A percentile compares a stretch with the other conserved stretches of the same genome.
Evolutionary conservation across 2,329 filamentous ascomycete genomes (phyloP).

Genomic region (Fusarium luffae): DNA sequence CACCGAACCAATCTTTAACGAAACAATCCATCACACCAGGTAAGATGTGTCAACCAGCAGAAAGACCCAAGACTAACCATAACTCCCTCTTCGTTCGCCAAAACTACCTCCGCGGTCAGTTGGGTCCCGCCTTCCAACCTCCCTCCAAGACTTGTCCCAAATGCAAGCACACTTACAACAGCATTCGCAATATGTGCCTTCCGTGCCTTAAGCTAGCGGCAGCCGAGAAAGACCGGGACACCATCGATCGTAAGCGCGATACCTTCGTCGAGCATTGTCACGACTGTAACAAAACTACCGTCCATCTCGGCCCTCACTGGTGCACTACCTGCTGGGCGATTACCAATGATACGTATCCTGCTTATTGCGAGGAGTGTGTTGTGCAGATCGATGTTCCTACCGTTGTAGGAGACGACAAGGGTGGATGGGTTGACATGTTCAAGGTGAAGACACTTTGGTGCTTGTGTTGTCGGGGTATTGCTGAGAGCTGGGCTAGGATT

Average conservation of each 20-base stretch:
- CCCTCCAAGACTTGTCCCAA: background rate
- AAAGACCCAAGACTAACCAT: background rate
- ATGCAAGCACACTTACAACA: background rate
- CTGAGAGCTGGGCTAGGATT: constrained; percentile 25
- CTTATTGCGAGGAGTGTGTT: constrained; percentile 30
- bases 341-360: background rate
- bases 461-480: constrained; percentile 15
- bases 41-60: constrained; percentile 1
- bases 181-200: constrained; percentile 9
- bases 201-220: constrained; percentile 4
- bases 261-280: constrained; percentile 11
- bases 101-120: constrained; percentile 14
- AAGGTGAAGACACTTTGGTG: constrained; percentile 38
- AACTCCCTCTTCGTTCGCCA: constrained; percentile 8
- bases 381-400: constrained; percentile 9
- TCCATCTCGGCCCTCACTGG: constrained; percentile 40
- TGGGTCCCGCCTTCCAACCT: constrained; percentile 18
- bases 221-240: background rate
- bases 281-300: constrained; percentile 5
- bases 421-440: constrained; percentile 27
- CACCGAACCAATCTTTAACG: too few relatives aligned
- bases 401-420: constrained; percentile 19
- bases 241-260: background rate
- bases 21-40: background rate
- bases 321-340: constrained; percentile 25